These are phyloP conservation scores for Exophiala aquamarina DNA, from an alignment of 2,329 filamentous ascomycete species.

Conservation along the genomic window DNA sequence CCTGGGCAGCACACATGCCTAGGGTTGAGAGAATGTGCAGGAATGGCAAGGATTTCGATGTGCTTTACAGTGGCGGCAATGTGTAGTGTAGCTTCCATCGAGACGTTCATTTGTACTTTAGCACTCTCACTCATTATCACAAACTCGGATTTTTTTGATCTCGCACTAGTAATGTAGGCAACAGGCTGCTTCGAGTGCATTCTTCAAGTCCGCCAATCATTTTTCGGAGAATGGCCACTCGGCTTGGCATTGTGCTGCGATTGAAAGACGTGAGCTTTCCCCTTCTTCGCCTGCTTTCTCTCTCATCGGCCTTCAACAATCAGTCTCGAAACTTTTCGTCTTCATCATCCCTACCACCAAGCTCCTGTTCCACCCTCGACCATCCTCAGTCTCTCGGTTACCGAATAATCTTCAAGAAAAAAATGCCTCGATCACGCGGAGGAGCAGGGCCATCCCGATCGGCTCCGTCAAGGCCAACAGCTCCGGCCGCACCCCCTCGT, in stretches of 20 bases:
- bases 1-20: too few species aligned
- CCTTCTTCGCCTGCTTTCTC: slow-evolving; percentile 1
- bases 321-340: not conserved
- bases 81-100: too few species aligned
- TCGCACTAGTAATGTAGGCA: too few species aligned
- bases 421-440: slow-evolving; percentile 75
- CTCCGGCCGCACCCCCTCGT: slow-evolving; percentile 43
- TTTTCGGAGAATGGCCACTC: not conserved
- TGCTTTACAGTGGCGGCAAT: too few species aligned
- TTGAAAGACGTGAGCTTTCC: not conserved
- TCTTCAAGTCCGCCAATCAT: slow-evolving; percentile 1
- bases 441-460: slow-evolving; percentile 49
- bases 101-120: too few species aligned
- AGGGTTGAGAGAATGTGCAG: too few species aligned
- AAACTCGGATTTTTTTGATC: too few species aligned
- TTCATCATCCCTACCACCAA: not conserved
- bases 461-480: slow-evolving; percentile 65
- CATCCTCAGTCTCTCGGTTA: not conserved
- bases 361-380: not conserved
- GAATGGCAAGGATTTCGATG: too few species aligned
- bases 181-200: not conserved
- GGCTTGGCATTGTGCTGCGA: too few species aligned
- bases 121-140: too few species aligned
- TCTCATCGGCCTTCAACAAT: not conserved
- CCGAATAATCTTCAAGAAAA: not conserved